Base-by-base conservation (phyloP, 495 filamentous ascomycete species). In the Talaromyces trachyspermus region DNA sequence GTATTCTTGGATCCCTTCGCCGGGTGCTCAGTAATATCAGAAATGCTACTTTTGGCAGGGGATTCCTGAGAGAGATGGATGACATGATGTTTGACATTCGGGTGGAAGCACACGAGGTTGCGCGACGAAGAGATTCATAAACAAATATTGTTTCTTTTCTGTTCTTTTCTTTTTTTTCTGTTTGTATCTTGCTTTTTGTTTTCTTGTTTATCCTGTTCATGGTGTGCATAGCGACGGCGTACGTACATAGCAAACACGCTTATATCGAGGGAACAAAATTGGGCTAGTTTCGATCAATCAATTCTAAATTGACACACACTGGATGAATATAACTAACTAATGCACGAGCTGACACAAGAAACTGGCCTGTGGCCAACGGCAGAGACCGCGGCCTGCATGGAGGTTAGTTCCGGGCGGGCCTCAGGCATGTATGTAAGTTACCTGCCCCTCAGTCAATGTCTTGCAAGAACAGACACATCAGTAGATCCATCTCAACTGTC, bases 51-150 rank as follows among this genome's bases (percentile, higher is more conserved):
- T 53, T 85, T 46, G 70, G 72, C 20, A 62, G 72, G 6, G 55
- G 68, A 35, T 71, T 78, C 44, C 67, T 80, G 25, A 72, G 72
- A 29, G 67, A 77, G 52, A 72, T 84, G 45, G 83, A 86, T 49
- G 77, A 84, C 50, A 59, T 84, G 56, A 73, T 85, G 49, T 81
- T 83, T 65, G 78, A 84, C 56, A 76, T 82, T 54, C 79, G 76
- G 48, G 70, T 76, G 48, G 76, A 80, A 54, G 63, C 82, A 51
- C 80, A 81, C 54, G 76, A 79, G 42, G 83, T 80, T 27, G 72
- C 74, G 50, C 66, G 65, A 55, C 70, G 80, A 49, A 52, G 63
- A 51, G 55, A 17, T 18, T 20, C n/a, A 35, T 20, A 17, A 19
- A 48, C 32, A 19, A 19, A 7, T 25, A 6, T 19, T 43, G 18